A percentile compares a stretch with the other conserved stretches of the same genome.
phyloP scores from a whole-genome alignment of 2,329 filamentous ascomycete genomes.

The Coniella lustricola region DNA sequence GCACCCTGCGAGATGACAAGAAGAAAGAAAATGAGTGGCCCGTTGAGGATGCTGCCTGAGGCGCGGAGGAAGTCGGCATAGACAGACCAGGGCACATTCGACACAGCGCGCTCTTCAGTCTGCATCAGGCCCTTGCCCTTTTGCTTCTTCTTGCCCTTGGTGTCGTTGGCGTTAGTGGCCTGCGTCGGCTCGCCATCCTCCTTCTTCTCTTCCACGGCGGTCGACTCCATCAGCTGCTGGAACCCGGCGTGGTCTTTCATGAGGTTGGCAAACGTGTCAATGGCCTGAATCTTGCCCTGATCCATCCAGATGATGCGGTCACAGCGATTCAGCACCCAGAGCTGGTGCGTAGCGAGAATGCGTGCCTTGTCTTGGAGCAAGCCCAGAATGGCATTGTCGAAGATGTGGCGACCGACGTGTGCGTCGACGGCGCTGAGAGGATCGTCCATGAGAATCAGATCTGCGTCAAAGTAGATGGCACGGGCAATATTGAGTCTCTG shows the following conservation, averaged over 20 bases:
- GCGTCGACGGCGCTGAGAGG: constrained; percentile 63
- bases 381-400: constrained; percentile 89
- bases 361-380: constrained; percentile 83
- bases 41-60: constrained; percentile 48
- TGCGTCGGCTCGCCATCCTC: constrained; percentile 42
- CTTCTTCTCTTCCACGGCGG: constrained; percentile 62
- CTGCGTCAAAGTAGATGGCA: constrained; percentile 63
- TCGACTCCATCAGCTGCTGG: constrained; percentile 77
- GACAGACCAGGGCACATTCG: constrained; percentile 48
- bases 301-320: constrained; percentile 94
- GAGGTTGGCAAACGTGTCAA: constrained; percentile 85
- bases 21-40: constrained; percentile 41
- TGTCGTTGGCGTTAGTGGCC: constrained; percentile 29
- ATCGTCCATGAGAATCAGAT: constrained; percentile 64
- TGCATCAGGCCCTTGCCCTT: constrained; percentile 65
- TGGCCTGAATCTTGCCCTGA: constrained; percentile 70
- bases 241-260: constrained; percentile 76
- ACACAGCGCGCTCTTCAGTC: constrained; percentile 37
- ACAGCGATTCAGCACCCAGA: constrained; percentile 85
- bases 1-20: constrained; percentile 54
- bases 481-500: constrained; percentile 91
- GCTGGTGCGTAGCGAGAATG: constrained; percentile 87
- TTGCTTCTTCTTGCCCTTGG: constrained; percentile 41
- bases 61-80: constrained; percentile 57
- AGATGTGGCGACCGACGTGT: constrained; percentile 68